These are phyloP conservation scores for Pseudomicrostroma phylloplanum DNA, from an alignment of 1,284 basidiomycete genomes.

Conservation along the genomic window DNA sequence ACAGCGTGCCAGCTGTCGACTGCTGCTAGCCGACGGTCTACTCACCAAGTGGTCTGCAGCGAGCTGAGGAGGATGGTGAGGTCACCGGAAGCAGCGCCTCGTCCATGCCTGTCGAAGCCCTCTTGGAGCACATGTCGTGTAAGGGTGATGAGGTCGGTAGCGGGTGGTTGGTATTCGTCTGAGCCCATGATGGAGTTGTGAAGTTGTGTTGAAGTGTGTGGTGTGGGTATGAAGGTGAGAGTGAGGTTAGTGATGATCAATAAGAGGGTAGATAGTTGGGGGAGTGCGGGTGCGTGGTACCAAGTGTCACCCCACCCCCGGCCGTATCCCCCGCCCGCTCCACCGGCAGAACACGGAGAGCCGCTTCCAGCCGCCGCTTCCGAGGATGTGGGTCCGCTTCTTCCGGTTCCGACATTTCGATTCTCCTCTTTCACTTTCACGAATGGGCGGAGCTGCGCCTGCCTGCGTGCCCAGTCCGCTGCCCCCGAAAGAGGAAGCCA, in stretches of 20 bases:
- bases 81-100: constrained; percentile 61
- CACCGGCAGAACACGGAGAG: too few relatives aligned
- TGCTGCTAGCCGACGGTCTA: neutral
- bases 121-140: constrained; percentile 47
- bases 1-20: neutral
- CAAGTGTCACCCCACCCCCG: too few relatives aligned
- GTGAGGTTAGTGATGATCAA: neutral
- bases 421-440: too few relatives aligned
- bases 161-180: constrained; percentile 33
- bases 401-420: too few relatives aligned
- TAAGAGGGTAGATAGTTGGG: too few relatives aligned
- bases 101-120: constrained; percentile 28
- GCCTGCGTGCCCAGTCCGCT: too few relatives aligned
- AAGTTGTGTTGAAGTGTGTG: neutral
- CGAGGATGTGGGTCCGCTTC: too few relatives aligned
- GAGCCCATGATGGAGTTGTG: constrained; percentile 6
- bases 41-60: constrained; percentile 68
- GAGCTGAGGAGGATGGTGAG: constrained; percentile 88
- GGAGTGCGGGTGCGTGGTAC: too few relatives aligned
- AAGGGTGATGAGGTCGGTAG: constrained; percentile 48
- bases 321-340: too few relatives aligned
- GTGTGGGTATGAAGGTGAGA: neutral
- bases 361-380: too few relatives aligned
- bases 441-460: too few relatives aligned
- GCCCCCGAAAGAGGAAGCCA: too few relatives aligned